Evolutionary conservation across 805 yeast genomes (phyloP).

Genomic region (Phaffomyces opuntiae): DNA sequence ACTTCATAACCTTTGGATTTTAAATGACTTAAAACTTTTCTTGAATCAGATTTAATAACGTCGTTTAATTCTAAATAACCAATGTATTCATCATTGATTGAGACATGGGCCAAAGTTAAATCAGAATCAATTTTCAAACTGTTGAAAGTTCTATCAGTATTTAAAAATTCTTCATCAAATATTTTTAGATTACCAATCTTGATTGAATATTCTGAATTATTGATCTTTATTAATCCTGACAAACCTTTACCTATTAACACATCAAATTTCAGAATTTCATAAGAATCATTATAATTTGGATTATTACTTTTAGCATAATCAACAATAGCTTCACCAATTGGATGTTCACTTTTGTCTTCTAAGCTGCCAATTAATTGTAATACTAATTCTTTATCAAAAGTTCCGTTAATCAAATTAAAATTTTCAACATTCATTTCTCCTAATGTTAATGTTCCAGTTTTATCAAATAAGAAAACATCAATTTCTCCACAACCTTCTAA

Average conservation of each 20-base stretch:
- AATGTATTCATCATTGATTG: slow-evolving; percentile 47
- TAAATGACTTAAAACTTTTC: slow-evolving; percentile 50
- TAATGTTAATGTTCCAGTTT: slow-evolving; percentile 90
- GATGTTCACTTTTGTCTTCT: slow-evolving; percentile 79
- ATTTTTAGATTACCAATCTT: slow-evolving; percentile 44
- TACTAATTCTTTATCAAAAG: slow-evolving; percentile 10
- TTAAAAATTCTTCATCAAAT: slow-evolving; percentile 11
- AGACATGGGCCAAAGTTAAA: slow-evolving; percentile 47
- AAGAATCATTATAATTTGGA: slow-evolving; percentile 1
- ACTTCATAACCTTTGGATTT: slow-evolving; percentile 46
- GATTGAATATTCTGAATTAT: slow-evolving; percentile 26
- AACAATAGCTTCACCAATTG: slow-evolving; percentile 69
- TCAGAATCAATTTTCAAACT: slow-evolving; percentile 23
- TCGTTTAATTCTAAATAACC: slow-evolving; percentile 71
- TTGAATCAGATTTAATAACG: slow-evolving; percentile 58
- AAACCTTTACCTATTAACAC: slow-evolving; percentile 34
- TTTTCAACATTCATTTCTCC: slow-evolving; percentile 60
- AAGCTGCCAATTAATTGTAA: slow-evolving; percentile 51
- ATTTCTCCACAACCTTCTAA: slow-evolving; percentile 66
- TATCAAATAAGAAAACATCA: slow-evolving; percentile 74
- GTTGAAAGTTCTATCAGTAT: slow-evolving; percentile 8
- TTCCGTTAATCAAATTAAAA: slow-evolving; percentile 12
- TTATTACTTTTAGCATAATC: slow-evolving; percentile 24
- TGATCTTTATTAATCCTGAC: slow-evolving; percentile 16
- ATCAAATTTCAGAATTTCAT: slow-evolving; percentile 20